Conservation (phyloP, 176 grass and related monocot species). For the Alloteropsis semialata region DNA sequence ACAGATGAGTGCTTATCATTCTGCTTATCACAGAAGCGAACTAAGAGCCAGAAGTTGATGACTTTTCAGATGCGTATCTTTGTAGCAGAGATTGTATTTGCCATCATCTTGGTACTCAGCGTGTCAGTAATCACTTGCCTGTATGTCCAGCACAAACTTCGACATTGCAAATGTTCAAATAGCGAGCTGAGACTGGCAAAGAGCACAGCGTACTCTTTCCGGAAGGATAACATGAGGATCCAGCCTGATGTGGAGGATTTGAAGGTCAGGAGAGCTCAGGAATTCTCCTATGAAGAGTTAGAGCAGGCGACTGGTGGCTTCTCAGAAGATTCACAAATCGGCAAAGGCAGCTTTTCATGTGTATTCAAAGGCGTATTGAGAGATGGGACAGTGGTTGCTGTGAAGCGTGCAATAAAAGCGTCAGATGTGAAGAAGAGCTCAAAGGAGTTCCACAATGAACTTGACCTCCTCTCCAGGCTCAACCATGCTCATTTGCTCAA, state of each 20-base stretch:
- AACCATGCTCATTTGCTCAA: slow-evolving; percentile 95
- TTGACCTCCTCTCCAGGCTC: slow-evolving; percentile 88
- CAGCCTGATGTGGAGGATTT: slow-evolving; percentile 77
- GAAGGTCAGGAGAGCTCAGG: slow-evolving; percentile 81
- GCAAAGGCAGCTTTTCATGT: slow-evolving; percentile 91
- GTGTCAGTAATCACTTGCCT: slow-evolving; percentile 59
- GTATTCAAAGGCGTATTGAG: slow-evolving; percentile 89
- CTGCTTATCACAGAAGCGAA: slow-evolving; percentile 45
- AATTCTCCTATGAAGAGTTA: slow-evolving; percentile 81
- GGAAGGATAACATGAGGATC: slow-evolving; percentile 72
- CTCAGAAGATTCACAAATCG: slow-evolving; percentile 70
- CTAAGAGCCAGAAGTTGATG: slow-evolving; percentile 46
- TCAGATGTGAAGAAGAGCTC: slow-evolving; percentile 89
- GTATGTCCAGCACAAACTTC: slow-evolving; percentile 64
- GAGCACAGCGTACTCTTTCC: slow-evolving; percentile 66
- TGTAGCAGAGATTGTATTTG: slow-evolving; percentile 77
- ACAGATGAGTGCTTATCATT: slow-evolving; percentile 58
- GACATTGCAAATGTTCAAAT: slow-evolving; percentile 63
- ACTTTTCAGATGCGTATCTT: slow-evolving; percentile 80
- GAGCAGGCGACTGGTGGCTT: slow-evolving; percentile 77
- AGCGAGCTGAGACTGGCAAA: slow-evolving; percentile 45
- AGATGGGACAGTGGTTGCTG: slow-evolving; percentile 83
- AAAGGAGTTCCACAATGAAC: slow-evolving; percentile 89
- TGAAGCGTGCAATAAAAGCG: slow-evolving; percentile 83
- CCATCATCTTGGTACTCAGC: slow-evolving; percentile 52